These are phyloP conservation scores for Calendula officinalis DNA, from an alignment of 129 eudicot genomes.

Conservation along the genomic window DNA sequence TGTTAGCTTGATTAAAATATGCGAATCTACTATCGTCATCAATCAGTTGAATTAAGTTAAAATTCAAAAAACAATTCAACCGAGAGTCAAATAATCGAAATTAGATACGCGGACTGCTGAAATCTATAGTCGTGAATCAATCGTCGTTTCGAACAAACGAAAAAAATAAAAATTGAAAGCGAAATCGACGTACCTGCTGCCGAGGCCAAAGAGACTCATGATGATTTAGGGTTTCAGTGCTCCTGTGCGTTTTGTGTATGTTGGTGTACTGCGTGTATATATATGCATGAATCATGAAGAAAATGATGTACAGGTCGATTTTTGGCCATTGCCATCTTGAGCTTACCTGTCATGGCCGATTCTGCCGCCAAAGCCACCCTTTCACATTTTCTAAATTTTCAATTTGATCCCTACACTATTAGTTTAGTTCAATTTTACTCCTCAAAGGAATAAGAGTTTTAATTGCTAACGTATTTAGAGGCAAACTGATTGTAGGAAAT, in stretches of 20 bases:
- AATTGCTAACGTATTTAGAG: background rate
- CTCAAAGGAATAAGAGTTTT: background rate
- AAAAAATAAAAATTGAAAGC: background rate
- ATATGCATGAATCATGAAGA: constrained; percentile 9
- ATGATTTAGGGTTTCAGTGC: constrained; percentile 19
- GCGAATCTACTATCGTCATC: background rate
- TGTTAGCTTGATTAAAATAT: background rate
- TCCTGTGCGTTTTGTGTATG: background rate
- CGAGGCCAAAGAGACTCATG: constrained; percentile 76
- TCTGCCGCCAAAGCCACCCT: constrained; percentile 45
- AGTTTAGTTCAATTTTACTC: background rate
- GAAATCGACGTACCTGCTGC: constrained; percentile 46
- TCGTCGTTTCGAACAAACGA: background rate
- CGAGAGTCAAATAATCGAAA: constrained; percentile 4
- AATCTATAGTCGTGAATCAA: constrained; percentile 2
- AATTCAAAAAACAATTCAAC: background rate
- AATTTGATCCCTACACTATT: constrained; percentile 14
- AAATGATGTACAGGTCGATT: constrained; percentile 29
- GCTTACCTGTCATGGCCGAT: constrained; percentile 47
- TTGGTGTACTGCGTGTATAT: background rate
- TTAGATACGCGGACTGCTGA: background rate
- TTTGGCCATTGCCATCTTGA: constrained; percentile 34
- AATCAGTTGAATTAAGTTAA: background rate
- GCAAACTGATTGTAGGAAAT: background rate
- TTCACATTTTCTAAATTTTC: constrained; percentile 9